Evolutionary conservation across 2,329 filamentous ascomycete genomes (phyloP).

Genomic region (Fusarium dimerum): DNA sequence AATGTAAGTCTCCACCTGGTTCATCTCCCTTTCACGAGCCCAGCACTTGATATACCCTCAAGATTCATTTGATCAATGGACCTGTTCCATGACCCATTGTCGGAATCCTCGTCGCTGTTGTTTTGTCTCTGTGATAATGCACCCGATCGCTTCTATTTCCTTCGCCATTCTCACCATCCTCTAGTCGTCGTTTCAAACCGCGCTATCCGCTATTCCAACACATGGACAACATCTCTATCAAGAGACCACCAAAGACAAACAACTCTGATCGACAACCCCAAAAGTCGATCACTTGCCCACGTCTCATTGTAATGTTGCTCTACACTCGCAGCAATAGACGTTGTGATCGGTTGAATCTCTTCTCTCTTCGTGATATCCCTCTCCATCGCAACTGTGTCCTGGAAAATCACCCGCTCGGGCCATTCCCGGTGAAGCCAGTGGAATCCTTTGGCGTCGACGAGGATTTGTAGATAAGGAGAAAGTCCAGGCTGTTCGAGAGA

Average conservation of each 20-base stretch:
- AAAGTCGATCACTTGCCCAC: not conserved
- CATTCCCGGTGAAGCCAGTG: not conserved
- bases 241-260: not conserved
- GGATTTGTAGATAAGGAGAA: too few species aligned
- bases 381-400: not conserved
- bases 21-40: too few species aligned
- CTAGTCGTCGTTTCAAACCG: too few species aligned
- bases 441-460: too few species aligned
- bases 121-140: not conserved
- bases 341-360: not conserved
- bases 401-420: not conserved
- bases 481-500: too few species aligned
- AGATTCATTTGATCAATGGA: too few species aligned
- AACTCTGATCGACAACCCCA: not conserved
- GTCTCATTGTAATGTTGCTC: not conserved
- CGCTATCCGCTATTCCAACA: too few species aligned
- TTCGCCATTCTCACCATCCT: not conserved
- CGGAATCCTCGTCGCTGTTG: not conserved
- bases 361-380: not conserved
- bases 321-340: not conserved
- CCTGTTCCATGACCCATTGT: not conserved
- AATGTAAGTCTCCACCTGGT: too few species aligned
- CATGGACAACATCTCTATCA: not conserved
- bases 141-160: not conserved
- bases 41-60: too few species aligned